phyloP scores from a whole-genome alignment of 495 filamentous ascomycete species.

The Penicillium steckii region DNA sequence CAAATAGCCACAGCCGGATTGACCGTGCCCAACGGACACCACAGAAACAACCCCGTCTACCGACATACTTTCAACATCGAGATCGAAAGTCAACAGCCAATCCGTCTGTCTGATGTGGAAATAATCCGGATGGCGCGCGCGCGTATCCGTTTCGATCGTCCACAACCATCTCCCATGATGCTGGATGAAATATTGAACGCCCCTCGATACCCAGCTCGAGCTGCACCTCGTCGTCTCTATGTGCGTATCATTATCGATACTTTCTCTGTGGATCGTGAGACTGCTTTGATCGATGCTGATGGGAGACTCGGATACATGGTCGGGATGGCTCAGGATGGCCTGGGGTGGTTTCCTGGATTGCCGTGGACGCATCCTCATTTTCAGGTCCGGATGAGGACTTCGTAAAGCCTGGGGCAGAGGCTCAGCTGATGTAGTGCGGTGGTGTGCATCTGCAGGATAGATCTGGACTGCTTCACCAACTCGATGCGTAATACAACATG shows the following conservation, averaged over 20 bases:
- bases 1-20: neutral
- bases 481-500: no score
- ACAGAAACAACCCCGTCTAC: neutral
- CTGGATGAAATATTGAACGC: no score
- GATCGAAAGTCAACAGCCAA: neutral
- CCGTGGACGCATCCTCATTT: slow-evolving; percentile 7
- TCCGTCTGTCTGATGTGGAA: neutral
- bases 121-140: neutral
- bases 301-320: neutral
- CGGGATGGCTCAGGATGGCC: slow-evolving; percentile 5
- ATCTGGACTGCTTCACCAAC: no score
- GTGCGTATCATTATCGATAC: neutral
- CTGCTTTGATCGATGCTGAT: neutral
- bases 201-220: neutral
- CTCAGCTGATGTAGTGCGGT: no score
- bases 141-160: neutral
- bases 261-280: neutral
- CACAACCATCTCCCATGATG: neutral
- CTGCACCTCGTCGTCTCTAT: neutral
- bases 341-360: slow-evolving; percentile 9
- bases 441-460: no score
- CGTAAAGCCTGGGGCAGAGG: no score
- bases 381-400: neutral
- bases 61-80: neutral
- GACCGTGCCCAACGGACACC: neutral